Percentiles rank a stretch among this genome's conserved stretches.
These are phyloP conservation scores for Chaetomium globosum DNA, from an alignment of 2,329 filamentous ascomycete species.

Conservation along the genomic window DNA sequence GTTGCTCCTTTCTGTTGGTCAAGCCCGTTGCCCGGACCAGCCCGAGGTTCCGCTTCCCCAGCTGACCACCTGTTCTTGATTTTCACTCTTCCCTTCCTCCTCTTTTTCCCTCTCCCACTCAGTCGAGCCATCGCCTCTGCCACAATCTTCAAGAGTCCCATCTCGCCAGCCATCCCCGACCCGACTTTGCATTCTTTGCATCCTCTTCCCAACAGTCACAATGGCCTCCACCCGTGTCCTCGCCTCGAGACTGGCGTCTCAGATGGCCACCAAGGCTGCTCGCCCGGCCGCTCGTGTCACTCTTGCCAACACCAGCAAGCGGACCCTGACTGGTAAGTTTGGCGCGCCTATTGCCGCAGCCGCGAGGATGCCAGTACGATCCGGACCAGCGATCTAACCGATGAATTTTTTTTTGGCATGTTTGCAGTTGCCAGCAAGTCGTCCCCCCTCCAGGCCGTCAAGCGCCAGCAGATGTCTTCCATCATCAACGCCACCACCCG, in stretches of 20 bases:
- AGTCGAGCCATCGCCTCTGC: constrained; percentile 33
- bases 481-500: constrained; percentile 68
- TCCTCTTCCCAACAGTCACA: constrained; percentile 62
- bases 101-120: constrained; percentile 38
- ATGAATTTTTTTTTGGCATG: constrained; percentile 24
- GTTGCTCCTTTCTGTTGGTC: constrained; percentile 32
- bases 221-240: constrained; percentile 79
- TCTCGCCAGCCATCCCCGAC: constrained; percentile 46
- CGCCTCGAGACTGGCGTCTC: constrained; percentile 74
- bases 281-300: constrained; percentile 71
- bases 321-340: constrained; percentile 72
- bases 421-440: constrained; percentile 56
- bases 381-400: constrained; percentile 28
- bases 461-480: constrained; percentile 70
- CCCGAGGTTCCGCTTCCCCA: constrained; percentile 38
- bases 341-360: constrained; percentile 19
- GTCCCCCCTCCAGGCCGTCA: constrained; percentile 71
- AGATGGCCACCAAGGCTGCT: constrained; percentile 77
- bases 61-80: constrained; percentile 38
- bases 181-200: constrained; percentile 39
- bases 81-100: constrained; percentile 37
- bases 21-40: constrained; percentile 40
- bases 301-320: constrained; percentile 69
- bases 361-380: constrained; percentile 20
- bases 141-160: constrained; percentile 37